phyloP scores from a whole-genome alignment of 2,329 filamentous ascomycete genomes.

The Didymella segeticola region DNA sequence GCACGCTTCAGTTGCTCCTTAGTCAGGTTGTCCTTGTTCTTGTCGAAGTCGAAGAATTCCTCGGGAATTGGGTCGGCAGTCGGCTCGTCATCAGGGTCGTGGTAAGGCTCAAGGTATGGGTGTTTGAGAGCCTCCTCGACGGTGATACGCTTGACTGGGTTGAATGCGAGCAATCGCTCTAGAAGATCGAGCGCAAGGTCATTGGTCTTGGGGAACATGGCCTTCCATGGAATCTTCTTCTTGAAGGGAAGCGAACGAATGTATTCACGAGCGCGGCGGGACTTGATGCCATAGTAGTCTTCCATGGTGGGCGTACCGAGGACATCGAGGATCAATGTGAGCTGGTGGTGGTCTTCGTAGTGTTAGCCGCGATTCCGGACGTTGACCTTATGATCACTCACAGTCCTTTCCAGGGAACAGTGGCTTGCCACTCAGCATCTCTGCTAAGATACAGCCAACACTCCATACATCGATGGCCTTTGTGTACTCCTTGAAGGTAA shows the following conservation, averaged over 20 bases:
- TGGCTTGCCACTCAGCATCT: constrained; percentile 99
- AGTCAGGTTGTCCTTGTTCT: constrained; percentile 98
- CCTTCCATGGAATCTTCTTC: constrained; percentile 99
- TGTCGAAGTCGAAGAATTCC: constrained; percentile 99
- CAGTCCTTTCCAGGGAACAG: constrained; percentile 98
- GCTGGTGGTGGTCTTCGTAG: constrained; percentile 85
- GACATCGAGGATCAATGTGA: constrained; percentile 95
- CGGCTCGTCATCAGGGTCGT: constrained; percentile 97
- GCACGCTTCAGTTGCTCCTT: constrained; percentile 96
- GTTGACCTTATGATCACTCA: constrained; percentile 55
- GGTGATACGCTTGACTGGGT: constrained; percentile 97
- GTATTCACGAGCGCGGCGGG: constrained; percentile 93
- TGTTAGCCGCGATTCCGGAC: not conserved
- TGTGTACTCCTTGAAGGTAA: constrained; percentile 99
- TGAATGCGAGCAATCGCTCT: constrained; percentile 96
- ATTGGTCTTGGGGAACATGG: constrained; percentile 99
- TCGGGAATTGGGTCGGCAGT: constrained; percentile 96
- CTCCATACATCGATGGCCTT: constrained; percentile 99
- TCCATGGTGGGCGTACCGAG: constrained; percentile 99
- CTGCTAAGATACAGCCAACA: constrained; percentile 95
- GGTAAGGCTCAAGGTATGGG: constrained; percentile 97
- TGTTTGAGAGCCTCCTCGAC: constrained; percentile 97
- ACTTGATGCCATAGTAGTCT: constrained; percentile 99
- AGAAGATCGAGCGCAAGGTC: constrained; percentile 91
- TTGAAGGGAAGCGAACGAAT: constrained; percentile 98